A percentile compares a stretch with the other conserved stretches of the same genome.
phyloP scores from a whole-genome alignment of 169 alveolate genomes.

The Cardiosporidium cionae region DNA sequence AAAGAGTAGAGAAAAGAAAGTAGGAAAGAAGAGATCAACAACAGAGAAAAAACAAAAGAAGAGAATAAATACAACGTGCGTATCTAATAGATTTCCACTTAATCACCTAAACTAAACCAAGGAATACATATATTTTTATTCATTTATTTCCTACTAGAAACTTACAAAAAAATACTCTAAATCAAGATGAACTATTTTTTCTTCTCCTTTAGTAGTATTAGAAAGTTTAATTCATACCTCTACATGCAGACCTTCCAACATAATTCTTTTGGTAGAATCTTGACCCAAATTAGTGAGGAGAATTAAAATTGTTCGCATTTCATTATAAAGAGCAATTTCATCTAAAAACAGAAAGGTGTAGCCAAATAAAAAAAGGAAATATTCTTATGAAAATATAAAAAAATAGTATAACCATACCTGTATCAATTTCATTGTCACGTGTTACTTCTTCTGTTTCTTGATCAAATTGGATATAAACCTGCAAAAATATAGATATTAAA shows the following conservation, averaged over 20 bases:
- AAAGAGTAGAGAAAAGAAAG: neutral
- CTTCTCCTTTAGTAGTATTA: too few relatives aligned
- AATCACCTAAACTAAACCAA: too few relatives aligned
- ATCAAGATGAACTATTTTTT: too few relatives aligned
- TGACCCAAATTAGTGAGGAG: slow-evolving; percentile 90
- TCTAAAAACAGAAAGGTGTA: slow-evolving; percentile 63
- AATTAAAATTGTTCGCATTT: slow-evolving; percentile 87
- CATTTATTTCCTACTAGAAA: too few relatives aligned
- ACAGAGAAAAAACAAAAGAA: too few relatives aligned
- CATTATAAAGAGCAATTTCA: slow-evolving; percentile 87
- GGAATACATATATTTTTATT: too few relatives aligned
- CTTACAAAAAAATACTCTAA: neutral
- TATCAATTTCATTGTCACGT: slow-evolving; percentile 64
- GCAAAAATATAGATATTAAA: slow-evolving; percentile 94
- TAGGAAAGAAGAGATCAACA: too few relatives aligned
- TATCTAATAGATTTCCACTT: too few relatives aligned
- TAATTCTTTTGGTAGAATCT: slow-evolving; percentile 81
- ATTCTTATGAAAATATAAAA: neutral
- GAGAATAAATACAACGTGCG: too few relatives aligned
- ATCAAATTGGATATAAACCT: slow-evolving; percentile 70
- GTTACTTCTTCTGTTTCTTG: slow-evolving; percentile 81
- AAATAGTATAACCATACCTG: too few relatives aligned
- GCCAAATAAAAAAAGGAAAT: neutral
- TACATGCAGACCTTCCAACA: slow-evolving; percentile 75
- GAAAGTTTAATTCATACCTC: too few relatives aligned